Evolutionary conservation across 2,329 filamentous ascomycete species (phyloP), one percentile per base, ranked within the genome.

Genomic region (Acarospora socialis): DNA sequence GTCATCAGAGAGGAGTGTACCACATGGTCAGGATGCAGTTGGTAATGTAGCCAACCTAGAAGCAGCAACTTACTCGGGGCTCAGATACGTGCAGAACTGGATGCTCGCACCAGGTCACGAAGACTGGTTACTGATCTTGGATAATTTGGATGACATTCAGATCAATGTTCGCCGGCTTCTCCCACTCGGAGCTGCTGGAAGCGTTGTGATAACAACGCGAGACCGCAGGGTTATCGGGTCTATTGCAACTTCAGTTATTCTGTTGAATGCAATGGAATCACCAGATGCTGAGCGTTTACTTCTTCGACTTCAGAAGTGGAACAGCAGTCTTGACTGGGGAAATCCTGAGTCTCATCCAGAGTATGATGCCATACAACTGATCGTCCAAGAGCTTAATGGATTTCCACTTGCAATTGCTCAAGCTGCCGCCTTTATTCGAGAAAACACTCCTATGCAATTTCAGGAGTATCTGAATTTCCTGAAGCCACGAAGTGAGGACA

Each of bases 391-490:
- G 10, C n/a, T 34, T 12, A 24, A 34, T 15, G 28, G 15, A 7
- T 28, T 34, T 20, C 30, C 30, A 10, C 30, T 32, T 13, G 30
- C 30, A 9, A 32, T 32, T 9, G 30, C 25, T 12, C 30, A 32
- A 7, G 30, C 30, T 7, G 30, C 22, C 10, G 25, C 30, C 21
- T 32, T 32, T 24, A 32, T 32, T 17, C 15, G 15, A 8, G 30
- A 32, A 9, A 32, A 32, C n/a, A 26, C 30, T 16, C 30, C 30
- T 4, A 32, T 32, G 30, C 25, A 14, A 8, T 15, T 32, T 13
- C 30, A 10, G 19, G 30, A 32, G 20, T 32, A 32, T 20, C 30
- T 24, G 3, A 13, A 23, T 12, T 32, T 20, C 16, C 30, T 32
- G n/a, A 32, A 26, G 30, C 30, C 30, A 25, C 15, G 30, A 16